Conservation (phyloP, 2,329 filamentous ascomycete species). For the Monosporascus sp. region DNA sequence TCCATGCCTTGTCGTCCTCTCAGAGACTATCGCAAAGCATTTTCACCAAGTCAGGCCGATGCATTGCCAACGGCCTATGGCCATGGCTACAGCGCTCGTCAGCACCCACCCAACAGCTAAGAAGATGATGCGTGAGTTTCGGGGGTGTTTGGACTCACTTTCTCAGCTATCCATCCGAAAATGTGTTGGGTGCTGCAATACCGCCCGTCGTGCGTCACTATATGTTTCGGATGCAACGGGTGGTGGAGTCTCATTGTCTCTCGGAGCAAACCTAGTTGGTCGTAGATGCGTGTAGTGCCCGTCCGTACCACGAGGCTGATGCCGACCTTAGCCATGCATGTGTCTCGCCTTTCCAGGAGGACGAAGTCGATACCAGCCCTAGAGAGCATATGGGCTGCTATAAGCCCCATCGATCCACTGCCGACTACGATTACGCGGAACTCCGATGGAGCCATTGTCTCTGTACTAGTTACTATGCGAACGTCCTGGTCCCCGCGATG, state of each 20-base stretch:
- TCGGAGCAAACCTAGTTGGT: background rate
- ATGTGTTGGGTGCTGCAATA: no score
- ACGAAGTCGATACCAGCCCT: slow-evolving; percentile 28
- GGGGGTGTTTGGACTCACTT: no score
- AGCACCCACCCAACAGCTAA: no score
- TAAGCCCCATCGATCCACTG: slow-evolving; percentile 19
- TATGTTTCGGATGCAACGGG: no score
- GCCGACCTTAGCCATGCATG: background rate
- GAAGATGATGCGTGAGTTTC: no score
- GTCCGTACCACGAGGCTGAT: background rate
- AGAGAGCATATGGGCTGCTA: slow-evolving; percentile 19
- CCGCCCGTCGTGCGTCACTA: no score
- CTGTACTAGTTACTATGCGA: no score
- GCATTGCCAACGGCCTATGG: slow-evolving; percentile 1
- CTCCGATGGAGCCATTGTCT: background rate
- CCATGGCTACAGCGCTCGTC: slow-evolving; percentile 4
- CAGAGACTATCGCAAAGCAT: slow-evolving; percentile 7
- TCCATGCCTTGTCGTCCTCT: slow-evolving; percentile 2
- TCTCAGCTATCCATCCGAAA: no score
- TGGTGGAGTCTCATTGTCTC: background rate
- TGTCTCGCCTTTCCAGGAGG: slow-evolving; percentile 23
- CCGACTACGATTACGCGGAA: slow-evolving; percentile 18
- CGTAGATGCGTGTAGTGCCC: background rate
- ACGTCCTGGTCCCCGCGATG: no score
- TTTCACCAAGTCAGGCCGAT: slow-evolving; percentile 7